These are phyloP conservation scores for Bruguiera hainesii DNA, from an alignment of 441 rosid genomes.

Conservation along the genomic window DNA sequence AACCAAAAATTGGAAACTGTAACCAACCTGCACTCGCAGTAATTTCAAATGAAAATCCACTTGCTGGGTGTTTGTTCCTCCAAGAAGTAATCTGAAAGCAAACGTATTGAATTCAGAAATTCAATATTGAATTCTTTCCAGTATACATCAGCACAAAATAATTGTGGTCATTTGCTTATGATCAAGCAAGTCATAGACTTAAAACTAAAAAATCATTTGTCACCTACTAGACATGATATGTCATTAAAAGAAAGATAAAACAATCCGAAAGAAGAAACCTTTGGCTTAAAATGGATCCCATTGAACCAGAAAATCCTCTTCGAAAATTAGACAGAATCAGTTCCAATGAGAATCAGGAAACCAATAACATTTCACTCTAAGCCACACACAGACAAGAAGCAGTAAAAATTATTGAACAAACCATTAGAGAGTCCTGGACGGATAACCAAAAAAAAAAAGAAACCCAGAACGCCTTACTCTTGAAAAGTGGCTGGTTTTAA, in stretches of 20 bases:
- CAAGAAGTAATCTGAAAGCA: conserved; percentile 50
- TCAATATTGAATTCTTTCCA: neutral
- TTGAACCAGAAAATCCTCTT: neutral
- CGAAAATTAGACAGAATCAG: neutral
- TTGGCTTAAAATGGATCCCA: neutral
- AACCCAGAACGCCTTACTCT: conserved; percentile 25
- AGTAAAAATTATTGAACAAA: neutral
- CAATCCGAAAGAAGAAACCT: conserved; percentile 11
- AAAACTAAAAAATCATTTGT: neutral
- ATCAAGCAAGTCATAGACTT: conserved; percentile 11
- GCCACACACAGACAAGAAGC: neutral
- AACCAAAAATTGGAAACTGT: neutral
- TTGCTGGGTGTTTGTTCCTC: conserved; percentile 31
- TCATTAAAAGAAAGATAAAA: neutral
- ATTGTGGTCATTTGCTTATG: neutral
- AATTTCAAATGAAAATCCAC: conserved; percentile 44
- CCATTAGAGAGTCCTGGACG: neutral
- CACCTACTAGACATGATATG: too few species aligned
- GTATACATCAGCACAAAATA: conserved; percentile 7
- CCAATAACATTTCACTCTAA: conserved; percentile 8
- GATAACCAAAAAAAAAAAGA: neutral
- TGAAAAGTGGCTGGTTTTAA: conserved; percentile 29
- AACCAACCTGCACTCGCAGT: conserved; percentile 55
- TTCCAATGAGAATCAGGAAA: conserved; percentile 2
- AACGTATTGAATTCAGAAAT: conserved; percentile 21